A percentile compares a stretch with the other conserved stretches of the same genome.
Evolutionary conservation across 106 monocot genomes (phyloP).

Genomic region (Dendrobium officinale): DNA sequence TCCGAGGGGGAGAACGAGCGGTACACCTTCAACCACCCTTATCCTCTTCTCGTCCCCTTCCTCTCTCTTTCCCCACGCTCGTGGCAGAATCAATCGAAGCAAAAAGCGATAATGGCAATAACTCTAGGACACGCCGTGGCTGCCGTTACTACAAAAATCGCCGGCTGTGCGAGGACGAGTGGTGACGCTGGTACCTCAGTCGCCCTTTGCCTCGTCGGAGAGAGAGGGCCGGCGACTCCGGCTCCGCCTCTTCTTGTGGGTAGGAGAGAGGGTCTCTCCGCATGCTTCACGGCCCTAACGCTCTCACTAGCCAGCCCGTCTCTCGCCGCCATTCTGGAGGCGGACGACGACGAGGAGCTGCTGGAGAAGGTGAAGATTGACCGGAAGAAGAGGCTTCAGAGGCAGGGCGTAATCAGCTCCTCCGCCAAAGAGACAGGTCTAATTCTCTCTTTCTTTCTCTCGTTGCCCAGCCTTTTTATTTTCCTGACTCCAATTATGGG

Average conservation of each 20-base stretch:
- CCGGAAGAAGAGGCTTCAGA: conserved; percentile 69
- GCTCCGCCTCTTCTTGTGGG: conserved; percentile 10
- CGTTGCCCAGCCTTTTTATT: background rate
- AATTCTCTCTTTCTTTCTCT: background rate
- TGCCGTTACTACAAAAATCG: background rate
- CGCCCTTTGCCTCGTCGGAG: background rate
- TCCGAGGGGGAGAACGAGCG: background rate
- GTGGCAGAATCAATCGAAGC: background rate
- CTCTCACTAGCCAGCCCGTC: background rate
- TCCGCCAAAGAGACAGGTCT: conserved; percentile 74
- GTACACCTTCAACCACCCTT: background rate
- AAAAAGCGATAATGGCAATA: background rate
- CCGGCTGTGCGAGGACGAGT: background rate
- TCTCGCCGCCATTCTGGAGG: conserved; percentile 69
- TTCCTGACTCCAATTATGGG: background rate
- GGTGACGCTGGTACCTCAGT: background rate
- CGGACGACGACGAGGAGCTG: conserved; percentile 83
- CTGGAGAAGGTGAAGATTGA: conserved; percentile 87
- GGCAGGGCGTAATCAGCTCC: conserved; percentile 74
- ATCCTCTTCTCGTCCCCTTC: background rate
- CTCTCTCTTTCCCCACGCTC: background rate
- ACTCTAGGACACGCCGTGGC: background rate
- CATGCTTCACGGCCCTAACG: conserved; percentile 18
- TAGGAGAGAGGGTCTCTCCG: conserved; percentile 22
- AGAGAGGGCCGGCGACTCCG: background rate